These are phyloP conservation scores for Fusarium pseudoanthophilum DNA, from an alignment of 2,329 filamentous ascomycete species.

Conservation along the genomic window DNA sequence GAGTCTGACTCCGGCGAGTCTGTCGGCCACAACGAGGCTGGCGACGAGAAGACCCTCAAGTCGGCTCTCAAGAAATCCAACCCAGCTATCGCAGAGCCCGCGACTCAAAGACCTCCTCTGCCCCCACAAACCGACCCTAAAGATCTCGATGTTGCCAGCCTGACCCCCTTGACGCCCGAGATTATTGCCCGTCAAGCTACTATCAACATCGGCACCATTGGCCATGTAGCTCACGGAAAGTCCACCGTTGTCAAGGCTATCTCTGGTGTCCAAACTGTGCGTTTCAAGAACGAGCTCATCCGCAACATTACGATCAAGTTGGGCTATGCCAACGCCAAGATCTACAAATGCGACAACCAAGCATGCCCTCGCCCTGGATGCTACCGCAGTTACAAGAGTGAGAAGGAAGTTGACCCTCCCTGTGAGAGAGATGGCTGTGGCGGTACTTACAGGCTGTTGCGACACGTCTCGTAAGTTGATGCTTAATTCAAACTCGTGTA, in stretches of 20 bases:
- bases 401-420: constrained; percentile 97
- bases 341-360: constrained; percentile 96
- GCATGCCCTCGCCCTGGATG: constrained; percentile 94
- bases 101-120: constrained; percentile 63
- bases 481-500: background rate
- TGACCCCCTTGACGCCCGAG: constrained; percentile 90
- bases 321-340: constrained; percentile 98
- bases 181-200: constrained; percentile 98
- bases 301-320: constrained; percentile 99
- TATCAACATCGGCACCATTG: constrained; percentile 98
- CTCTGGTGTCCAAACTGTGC: constrained; percentile 97
- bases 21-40: constrained; percentile 66
- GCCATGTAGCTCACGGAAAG: constrained; percentile 98
- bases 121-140: constrained; percentile 94
- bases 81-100: constrained; percentile 65
- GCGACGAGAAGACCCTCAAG: constrained; percentile 78
- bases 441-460: constrained; percentile 86
- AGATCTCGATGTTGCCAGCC: constrained; percentile 81
- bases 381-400: constrained; percentile 97
- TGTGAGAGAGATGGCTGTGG: constrained; percentile 93
- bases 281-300: constrained; percentile 99
- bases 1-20: constrained; percentile 76
- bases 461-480: constrained; percentile 86
- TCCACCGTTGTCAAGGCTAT: constrained; percentile 99
- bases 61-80: constrained; percentile 83